Percentiles rank a stretch among this genome's conserved stretches.
Conservation (phyloP, 768 basidiomycete genomes). For the Mycena amicta region DNA sequence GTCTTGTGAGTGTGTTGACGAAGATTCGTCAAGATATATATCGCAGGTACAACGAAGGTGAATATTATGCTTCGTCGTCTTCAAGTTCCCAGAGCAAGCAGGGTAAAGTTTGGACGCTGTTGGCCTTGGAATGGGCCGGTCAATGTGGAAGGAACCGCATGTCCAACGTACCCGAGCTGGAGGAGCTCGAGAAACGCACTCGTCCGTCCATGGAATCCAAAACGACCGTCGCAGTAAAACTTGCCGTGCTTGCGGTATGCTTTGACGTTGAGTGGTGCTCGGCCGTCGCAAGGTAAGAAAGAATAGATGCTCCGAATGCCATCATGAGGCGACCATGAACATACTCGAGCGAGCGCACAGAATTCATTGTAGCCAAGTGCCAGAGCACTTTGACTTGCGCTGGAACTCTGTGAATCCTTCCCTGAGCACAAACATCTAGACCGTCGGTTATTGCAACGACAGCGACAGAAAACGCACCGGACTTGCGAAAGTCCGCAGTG, state of each 20-base stretch:
- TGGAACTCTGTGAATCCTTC: slow-evolving; percentile 80
- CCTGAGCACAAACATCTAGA: slow-evolving; percentile 48
- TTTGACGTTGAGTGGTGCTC: slow-evolving; percentile 27
- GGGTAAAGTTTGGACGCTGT: too few species aligned
- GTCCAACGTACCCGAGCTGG: slow-evolving; percentile 15
- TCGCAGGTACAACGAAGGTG: too few species aligned
- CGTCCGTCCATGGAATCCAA: slow-evolving; percentile 16
- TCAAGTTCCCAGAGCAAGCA: too few species aligned
- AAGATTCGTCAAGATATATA: too few species aligned
- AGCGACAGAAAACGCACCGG: too few species aligned
- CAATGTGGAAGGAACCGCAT: slow-evolving; percentile 13
- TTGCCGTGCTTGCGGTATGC: slow-evolving; percentile 22
- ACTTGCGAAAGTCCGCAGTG: slow-evolving; percentile 80
- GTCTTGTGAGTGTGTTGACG: too few species aligned
- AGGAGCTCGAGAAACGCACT: slow-evolving; percentile 7
- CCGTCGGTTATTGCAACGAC: slow-evolving; percentile 19
- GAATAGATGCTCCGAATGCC: not conserved
- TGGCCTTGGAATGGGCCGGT: not conserved
- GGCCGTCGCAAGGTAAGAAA: slow-evolving; percentile 2
- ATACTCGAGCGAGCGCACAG: too few species aligned
- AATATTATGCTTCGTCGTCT: too few species aligned
- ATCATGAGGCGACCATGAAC: too few species aligned
- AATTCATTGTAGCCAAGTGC: too few species aligned
- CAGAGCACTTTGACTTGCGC: slow-evolving; percentile 64
- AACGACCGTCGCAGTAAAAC: slow-evolving; percentile 28